Percentiles rank a stretch among this genome's conserved stretches.
Conservation (phyloP, 768 basidiomycete species). For the Lentinula lateritia region DNA sequence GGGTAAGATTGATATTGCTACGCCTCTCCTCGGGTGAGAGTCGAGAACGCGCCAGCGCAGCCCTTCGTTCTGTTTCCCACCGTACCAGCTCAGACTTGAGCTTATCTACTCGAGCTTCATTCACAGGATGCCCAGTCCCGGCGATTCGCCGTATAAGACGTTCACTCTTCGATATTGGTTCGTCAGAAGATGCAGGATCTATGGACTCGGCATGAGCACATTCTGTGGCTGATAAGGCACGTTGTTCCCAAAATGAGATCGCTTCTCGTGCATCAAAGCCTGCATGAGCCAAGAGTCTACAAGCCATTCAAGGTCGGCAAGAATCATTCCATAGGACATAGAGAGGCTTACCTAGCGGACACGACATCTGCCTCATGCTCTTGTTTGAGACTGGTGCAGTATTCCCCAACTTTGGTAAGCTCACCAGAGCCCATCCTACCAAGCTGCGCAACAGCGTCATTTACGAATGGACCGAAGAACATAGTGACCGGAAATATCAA, state of each 20-base stretch:
- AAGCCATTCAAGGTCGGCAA: constrained; percentile 4
- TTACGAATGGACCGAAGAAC: constrained; percentile 91
- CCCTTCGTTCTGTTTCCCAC: constrained; percentile 57
- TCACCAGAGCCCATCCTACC: constrained; percentile 76
- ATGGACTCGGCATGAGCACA: constrained; percentile 31
- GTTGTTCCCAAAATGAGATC: constrained; percentile 76
- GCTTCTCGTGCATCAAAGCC: constrained; percentile 86
- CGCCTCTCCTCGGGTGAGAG: constrained; percentile 3
- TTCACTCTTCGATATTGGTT: constrained; percentile 1
- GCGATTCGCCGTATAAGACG: constrained; percentile 38
- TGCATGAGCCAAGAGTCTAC: constrained; percentile 84
- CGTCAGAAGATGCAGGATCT: constrained; percentile 13
- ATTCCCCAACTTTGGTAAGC: constrained; percentile 62
- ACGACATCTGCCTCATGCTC: constrained; percentile 94
- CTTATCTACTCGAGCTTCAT: constrained; percentile 53
- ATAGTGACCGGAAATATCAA: constrained; percentile 85
- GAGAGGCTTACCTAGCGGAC: constrained; percentile 59
- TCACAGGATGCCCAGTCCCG: constrained; percentile 63
- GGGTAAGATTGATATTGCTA: constrained; percentile 10
- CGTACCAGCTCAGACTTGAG: constrained; percentile 62
- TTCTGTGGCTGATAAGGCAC: constrained; percentile 38
- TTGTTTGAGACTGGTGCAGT: constrained; percentile 75
- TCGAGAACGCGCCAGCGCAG: constrained; percentile 12
- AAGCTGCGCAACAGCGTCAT: constrained; percentile 83
- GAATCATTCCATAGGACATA: constrained; percentile 1